phyloP scores from a whole-genome alignment of 2,329 filamentous ascomycete genomes.

The Trichocomaceae sp. region DNA sequence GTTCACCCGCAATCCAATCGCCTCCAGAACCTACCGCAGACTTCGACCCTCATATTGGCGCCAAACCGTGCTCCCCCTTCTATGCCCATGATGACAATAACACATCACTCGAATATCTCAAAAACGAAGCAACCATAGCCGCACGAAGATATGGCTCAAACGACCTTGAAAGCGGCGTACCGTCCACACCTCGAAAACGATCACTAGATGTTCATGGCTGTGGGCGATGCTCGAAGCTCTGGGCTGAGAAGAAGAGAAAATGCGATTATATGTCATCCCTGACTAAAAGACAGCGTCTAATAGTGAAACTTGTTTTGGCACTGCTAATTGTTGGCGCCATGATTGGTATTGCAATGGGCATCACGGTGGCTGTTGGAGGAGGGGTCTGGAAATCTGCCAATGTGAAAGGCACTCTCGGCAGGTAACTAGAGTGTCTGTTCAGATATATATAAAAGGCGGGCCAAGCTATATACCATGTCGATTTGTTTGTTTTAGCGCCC shows the following conservation, averaged over 20 bases:
- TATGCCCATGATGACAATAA: conserved; percentile 17
- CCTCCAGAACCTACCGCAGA: conserved; percentile 7
- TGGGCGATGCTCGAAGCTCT: conserved; percentile 28
- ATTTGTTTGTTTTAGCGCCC: no score
- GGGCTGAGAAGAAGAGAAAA: conserved; percentile 27
- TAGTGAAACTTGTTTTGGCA: conserved; percentile 35
- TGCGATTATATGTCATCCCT: conserved; percentile 31
- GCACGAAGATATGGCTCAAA: conserved; percentile 16
- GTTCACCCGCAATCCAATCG: conserved; percentile 8
- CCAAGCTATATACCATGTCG: background rate
- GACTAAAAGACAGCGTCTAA: conserved; percentile 31
- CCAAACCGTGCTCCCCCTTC: conserved; percentile 14
- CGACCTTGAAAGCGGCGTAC: conserved; percentile 29
- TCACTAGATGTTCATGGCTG: conserved; percentile 15
- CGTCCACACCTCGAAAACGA: conserved; percentile 15
- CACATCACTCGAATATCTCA: conserved; percentile 22
- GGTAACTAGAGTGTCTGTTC: background rate
- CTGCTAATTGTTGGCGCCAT: conserved; percentile 38
- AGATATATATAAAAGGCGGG: no score
- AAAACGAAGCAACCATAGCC: conserved; percentile 16
- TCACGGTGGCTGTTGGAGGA: conserved; percentile 39
- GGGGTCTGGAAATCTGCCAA: conserved; percentile 37
- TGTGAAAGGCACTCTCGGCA: conserved; percentile 23
- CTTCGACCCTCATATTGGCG: conserved; percentile 14
- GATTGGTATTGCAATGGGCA: conserved; percentile 41